Evolutionary conservation across 768 basidiomycete species (phyloP).

Genomic region (Polyporus arcularius): DNA sequence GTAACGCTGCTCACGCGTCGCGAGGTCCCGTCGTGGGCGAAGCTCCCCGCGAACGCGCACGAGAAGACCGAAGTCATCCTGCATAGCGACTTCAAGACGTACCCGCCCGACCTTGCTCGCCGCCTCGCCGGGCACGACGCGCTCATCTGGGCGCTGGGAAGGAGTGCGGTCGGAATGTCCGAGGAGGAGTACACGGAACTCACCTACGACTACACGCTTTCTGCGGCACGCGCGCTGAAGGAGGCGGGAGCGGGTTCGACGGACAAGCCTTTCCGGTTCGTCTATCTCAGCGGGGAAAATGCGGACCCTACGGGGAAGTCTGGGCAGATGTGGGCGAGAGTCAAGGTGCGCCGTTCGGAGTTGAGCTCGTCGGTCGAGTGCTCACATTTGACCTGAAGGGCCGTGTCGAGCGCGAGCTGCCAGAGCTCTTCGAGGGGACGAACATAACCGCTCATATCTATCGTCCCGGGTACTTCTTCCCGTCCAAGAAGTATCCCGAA

Average conservation of each 20-base stretch:
- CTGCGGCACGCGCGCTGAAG: constrained; percentile 32
- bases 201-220: constrained; percentile 38
- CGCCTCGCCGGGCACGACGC: constrained; percentile 36
- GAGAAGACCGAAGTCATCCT: constrained; percentile 34
- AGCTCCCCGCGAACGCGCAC: constrained; percentile 27
- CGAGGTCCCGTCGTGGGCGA: constrained; percentile 34
- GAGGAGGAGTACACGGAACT: constrained; percentile 36
- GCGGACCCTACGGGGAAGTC: constrained; percentile 38
- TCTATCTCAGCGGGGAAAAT: constrained; percentile 39
- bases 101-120: constrained; percentile 31
- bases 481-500: constrained; percentile 28
- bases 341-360: constrained; percentile 34
- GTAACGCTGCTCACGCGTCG: constrained; percentile 39
- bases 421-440: constrained; percentile 23
- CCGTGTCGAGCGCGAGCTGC: constrained; percentile 32
- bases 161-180: constrained; percentile 27
- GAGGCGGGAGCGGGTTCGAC: constrained; percentile 29
- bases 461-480: constrained; percentile 40
- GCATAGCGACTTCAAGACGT: constrained; percentile 36
- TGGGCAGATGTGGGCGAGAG: constrained; percentile 33
- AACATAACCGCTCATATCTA: constrained; percentile 30
- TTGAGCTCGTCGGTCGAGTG: not conserved
- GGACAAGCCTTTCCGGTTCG: constrained; percentile 37
- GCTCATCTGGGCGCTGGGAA: constrained; percentile 40
- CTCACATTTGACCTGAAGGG: constrained; percentile 23